Conservation (phyloP, 179 eudicot genomes). For the Silene noctiflora region DNA sequence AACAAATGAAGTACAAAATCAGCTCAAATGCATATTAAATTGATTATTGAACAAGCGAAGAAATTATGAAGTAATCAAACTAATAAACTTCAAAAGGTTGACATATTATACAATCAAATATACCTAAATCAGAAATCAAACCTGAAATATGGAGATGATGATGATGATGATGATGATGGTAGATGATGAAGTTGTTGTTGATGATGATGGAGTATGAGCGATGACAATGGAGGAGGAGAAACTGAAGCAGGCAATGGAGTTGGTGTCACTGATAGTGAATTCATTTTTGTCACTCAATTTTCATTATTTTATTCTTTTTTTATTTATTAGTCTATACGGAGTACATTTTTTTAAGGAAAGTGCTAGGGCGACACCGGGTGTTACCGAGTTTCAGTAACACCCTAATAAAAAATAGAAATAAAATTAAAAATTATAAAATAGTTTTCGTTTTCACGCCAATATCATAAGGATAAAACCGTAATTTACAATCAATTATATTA, state of each 20-base stretch:
- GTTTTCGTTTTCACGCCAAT: no score
- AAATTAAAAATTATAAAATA: no score
- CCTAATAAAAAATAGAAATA: no score
- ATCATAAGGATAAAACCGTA: no score
- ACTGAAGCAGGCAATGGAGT: constrained; percentile 10
- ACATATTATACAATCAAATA: neutral
- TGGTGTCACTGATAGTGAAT: neutral
- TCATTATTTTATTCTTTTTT: no score
- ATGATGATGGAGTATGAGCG: neutral
- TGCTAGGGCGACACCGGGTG: no score
- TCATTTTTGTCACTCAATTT: neutral
- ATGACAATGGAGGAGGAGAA: constrained; percentile 16
- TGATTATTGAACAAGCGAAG: neutral
- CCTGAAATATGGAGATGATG: constrained; percentile 12
- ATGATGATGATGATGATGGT: constrained; percentile 8
- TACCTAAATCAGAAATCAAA: constrained; percentile 12
- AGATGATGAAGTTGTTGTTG: neutral
- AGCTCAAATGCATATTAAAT: neutral
- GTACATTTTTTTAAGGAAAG: no score
- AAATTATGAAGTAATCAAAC: neutral
- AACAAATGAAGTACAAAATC: neutral
- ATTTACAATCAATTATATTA: no score
- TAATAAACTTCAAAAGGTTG: neutral
- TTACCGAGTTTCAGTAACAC: no score
- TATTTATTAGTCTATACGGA: no score